Base-by-base conservation (phyloP, 164 flowering plant genomes). In the Annona cherimola region DNA sequence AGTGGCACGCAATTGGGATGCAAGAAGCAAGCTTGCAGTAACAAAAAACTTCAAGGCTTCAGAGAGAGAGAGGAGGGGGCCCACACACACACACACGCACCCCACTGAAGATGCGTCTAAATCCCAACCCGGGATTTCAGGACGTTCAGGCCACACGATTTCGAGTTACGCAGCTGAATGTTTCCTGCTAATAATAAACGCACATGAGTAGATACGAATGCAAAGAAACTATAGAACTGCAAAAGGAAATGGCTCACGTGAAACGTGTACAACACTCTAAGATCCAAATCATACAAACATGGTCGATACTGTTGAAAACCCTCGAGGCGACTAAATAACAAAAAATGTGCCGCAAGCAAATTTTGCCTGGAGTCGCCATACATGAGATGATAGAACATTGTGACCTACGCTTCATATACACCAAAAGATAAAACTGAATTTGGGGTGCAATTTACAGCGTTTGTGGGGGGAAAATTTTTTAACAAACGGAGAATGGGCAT, bases 161-260 rank as follows among this genome's bases (percentile, higher is more conserved):
- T 26, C 0, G 35, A 26, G 1, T 26, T 26, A 43, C 3, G 26
- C 11, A 6, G 16, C 6, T 6, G 69, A 35, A n/a, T 44, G 19
- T 43, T 66, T 66, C 69, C 69, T 43, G 69, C 16, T 12, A 26
- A 26, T 66, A 66, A 66, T 66, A 66, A 11, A 4, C 54, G 42
- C 39, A 43, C 14, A 8, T 46, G 54, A 18, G 69, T n/a, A 64
- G 40, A 44, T 43, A 43, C 5, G 19, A 43, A 9, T 5, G 7
- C 35, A 0, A 66, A 66, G 69, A 66, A 43, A 44, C 12, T 66
- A 26, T n/a, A 40, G 12, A 40, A 8, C 69, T 66, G 54, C 20
- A 66, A 44, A 43, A n/a, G 14, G 4, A 20, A 11, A 66, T n/a
- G 9, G 57, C 57, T 50, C 57, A 50, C 9, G 14, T 8, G 57